Evolutionary conservation across 331 rosid species (phyloP).

Genomic region (Cydonia oblonga): DNA sequence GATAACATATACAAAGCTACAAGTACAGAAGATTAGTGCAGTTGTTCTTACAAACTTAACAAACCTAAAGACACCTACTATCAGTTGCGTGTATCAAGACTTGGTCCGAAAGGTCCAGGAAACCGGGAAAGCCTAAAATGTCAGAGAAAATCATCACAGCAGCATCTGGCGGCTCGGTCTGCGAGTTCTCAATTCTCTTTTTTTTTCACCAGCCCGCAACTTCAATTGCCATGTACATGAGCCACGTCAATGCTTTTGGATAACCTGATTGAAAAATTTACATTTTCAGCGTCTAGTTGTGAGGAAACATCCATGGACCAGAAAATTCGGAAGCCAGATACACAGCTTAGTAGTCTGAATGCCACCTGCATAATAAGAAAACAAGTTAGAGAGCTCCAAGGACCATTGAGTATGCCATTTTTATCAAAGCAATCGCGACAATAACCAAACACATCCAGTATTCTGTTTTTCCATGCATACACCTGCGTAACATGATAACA

Average conservation of each 20-base stretch:
- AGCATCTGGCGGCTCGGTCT: background rate
- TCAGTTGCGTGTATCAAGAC: slow-evolving; percentile 5
- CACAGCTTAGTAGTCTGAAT: background rate
- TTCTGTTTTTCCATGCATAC: background rate
- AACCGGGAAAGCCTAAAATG: background rate
- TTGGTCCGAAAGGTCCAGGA: background rate
- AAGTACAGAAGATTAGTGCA: background rate
- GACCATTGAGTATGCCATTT: background rate
- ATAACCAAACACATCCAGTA: slow-evolving; percentile 2
- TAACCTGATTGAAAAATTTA: background rate
- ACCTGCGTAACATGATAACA: background rate
- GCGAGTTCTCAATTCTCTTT: background rate
- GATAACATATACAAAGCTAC: slow-evolving; percentile 8
- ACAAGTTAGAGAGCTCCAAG: background rate
- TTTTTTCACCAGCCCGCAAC: background rate
- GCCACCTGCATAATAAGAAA: slow-evolving; percentile 8
- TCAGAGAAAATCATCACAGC: background rate
- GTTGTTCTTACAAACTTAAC: background rate
- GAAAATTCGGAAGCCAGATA: slow-evolving; percentile 3
- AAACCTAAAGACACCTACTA: background rate
- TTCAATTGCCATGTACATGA: background rate
- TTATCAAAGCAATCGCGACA: background rate
- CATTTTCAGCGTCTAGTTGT: background rate
- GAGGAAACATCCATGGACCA: background rate
- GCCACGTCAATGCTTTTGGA: background rate